Evolutionary conservation across 208 protist genomes (phyloP).

Genomic region (Leishmania tarentolae): DNA sequence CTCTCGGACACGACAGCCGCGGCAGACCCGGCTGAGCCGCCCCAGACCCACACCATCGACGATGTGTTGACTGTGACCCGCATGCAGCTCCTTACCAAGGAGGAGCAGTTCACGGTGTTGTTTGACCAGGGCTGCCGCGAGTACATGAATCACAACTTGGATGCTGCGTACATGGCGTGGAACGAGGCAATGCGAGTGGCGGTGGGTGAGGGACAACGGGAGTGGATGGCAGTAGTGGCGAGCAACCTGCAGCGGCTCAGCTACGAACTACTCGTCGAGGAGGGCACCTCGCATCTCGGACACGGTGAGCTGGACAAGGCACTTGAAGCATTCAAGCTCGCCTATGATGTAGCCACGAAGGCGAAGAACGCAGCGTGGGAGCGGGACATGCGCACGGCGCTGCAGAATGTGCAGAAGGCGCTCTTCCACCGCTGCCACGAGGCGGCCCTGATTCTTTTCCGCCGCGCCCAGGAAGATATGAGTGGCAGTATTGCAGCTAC

Average conservation of each 20-base stretch:
- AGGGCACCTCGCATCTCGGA: slow-evolving; percentile 73
- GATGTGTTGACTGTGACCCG: slow-evolving; percentile 28
- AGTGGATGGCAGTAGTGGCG: slow-evolving; percentile 90
- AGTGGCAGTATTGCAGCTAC: slow-evolving; percentile 1
- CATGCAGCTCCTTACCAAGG: slow-evolving; percentile 35
- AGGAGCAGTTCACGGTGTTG: slow-evolving; percentile 78
- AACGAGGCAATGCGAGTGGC: slow-evolving; percentile 88
- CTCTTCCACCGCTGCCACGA: slow-evolving; percentile 89
- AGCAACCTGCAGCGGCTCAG: slow-evolving; percentile 91
- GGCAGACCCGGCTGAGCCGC: slow-evolving; percentile 1
- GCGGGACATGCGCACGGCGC: slow-evolving; percentile 69
- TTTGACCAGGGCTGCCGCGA: slow-evolving; percentile 85
- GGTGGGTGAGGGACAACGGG: slow-evolving; percentile 76
- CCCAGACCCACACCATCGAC: slow-evolving; percentile 27
- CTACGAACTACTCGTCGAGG: slow-evolving; percentile 88
- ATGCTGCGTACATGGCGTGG: slow-evolving; percentile 89
- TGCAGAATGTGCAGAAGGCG: slow-evolving; percentile 78
- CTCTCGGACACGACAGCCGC: background rate
- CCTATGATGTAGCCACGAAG: slow-evolving; percentile 79
- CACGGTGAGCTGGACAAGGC: slow-evolving; percentile 77
- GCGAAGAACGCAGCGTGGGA: slow-evolving; percentile 89
- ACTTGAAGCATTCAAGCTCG: slow-evolving; percentile 61
- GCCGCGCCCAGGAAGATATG: slow-evolving; percentile 45
- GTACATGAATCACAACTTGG: slow-evolving; percentile 76
- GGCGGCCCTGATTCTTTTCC: slow-evolving; percentile 78